A percentile compares a stretch with the other conserved stretches of the same genome.
Evolutionary conservation across 2,329 filamentous ascomycete genomes (phyloP).

Genomic region (Talaromyces albobiverticillius): DNA sequence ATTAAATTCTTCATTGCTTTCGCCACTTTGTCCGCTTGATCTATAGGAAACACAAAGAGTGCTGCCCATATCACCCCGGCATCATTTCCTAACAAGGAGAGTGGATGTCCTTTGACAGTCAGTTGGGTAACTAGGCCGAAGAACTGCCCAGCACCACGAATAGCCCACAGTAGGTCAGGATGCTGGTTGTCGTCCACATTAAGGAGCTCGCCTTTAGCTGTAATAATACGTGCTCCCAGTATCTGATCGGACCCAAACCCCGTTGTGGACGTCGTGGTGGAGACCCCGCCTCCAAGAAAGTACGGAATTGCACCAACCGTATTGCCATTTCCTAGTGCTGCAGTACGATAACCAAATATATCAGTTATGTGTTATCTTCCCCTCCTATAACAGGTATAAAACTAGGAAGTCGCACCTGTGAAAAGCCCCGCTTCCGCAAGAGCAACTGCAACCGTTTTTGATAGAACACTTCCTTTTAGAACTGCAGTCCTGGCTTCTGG

Average conservation of each 20-base stretch:
- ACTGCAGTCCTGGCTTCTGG: neutral
- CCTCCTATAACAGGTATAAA: neutral
- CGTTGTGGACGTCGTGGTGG: constrained; percentile 2
- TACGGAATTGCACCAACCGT: constrained; percentile 10
- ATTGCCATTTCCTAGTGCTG: constrained; percentile 7
- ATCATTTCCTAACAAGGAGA: neutral
- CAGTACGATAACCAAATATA: neutral
- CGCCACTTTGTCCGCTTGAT: neutral
- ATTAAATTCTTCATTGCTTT: constrained; percentile 5
- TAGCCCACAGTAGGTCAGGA: constrained; percentile 22
- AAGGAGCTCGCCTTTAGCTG: constrained; percentile 13
- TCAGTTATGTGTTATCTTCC: too few species aligned
- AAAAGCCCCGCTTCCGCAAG: neutral
- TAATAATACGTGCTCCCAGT: constrained; percentile 3
- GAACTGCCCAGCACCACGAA: constrained; percentile 29
- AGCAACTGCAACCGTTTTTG: neutral
- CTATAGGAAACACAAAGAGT: constrained; percentile 5
- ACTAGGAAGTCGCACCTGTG: constrained; percentile 6
- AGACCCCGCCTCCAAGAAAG: constrained; percentile 4
- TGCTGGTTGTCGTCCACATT: constrained; percentile 25
- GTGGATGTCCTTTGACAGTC: neutral
- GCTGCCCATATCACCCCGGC: constrained; percentile 19
- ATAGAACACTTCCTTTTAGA: constrained; percentile 3
- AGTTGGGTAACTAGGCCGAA: constrained; percentile 30
- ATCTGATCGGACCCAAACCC: constrained; percentile 6